phyloP scores from a whole-genome alignment of 768 basidiomycete genomes.

The Agaricus subrufescens region DNA sequence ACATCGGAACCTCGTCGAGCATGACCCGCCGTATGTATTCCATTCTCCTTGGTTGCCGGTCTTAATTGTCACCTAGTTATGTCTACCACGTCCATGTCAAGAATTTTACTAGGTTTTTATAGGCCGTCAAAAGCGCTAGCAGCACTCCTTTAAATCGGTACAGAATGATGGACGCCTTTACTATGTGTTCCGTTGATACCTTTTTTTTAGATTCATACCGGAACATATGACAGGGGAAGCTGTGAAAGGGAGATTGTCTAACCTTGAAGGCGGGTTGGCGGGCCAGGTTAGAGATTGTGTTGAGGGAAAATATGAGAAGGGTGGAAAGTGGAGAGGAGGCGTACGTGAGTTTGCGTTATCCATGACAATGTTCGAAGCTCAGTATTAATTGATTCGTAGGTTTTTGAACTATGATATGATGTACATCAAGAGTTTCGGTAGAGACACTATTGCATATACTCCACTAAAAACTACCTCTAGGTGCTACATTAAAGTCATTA shows the following conservation, averaged over 20 bases:
- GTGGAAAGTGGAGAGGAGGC: constrained; percentile 12
- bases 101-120: constrained; percentile 22
- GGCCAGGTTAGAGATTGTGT: constrained; percentile 16
- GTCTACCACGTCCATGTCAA: constrained; percentile 27
- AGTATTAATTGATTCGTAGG: background rate
- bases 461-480: no score
- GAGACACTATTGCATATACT: no score
- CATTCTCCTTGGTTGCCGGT: background rate
- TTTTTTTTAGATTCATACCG: constrained; percentile 20
- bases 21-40: constrained; percentile 23
- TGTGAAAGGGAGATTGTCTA: constrained; percentile 19
- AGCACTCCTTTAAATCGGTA: constrained; percentile 26
- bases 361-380: background rate
- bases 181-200: background rate
- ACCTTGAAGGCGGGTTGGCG: constrained; percentile 28
- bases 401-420: constrained; percentile 5
- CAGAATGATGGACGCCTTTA: background rate
- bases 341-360: constrained; percentile 4
- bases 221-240: constrained; percentile 24
- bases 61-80: constrained; percentile 13
- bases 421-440: no score
- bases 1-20: constrained; percentile 21
- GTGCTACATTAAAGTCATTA: no score
- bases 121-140: constrained; percentile 21
- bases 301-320: constrained; percentile 13